Evolutionary conservation across 108 stramenopile genomes (phyloP), one percentile per base, ranked within the genome.

Genomic region (Aurantiochytrium sp.): DNA sequence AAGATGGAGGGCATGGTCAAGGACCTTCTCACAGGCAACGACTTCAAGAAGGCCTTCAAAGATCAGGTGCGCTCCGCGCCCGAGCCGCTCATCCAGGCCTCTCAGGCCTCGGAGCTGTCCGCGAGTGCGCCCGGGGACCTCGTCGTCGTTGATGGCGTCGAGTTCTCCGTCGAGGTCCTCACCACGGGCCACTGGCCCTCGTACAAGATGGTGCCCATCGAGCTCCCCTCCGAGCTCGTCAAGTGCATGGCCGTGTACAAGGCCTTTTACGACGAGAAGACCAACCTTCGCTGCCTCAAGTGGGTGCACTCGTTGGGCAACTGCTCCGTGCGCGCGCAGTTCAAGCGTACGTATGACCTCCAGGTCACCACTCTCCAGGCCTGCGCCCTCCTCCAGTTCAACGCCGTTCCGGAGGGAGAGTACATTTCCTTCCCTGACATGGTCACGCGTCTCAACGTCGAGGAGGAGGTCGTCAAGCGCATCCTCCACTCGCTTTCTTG

Each of bases 1-100:
- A 99, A 99, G 91, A 96, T 97, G 96, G 99, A 99, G 89, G 99
- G 99, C 69, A 99, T 99, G 99, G 92, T 99, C 86, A 95, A 94
- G 86, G 99, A 99, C 89, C 90, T 99, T 87, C 96, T 96, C 22
- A 96, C 98, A 68, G 97, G 98, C 59, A 94, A 88, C 54, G 97
- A 98, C 55, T 96, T 96, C 88, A 95, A 95, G 87, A 90, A 91
- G 48, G 96, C 95, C 69, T 99, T 99, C 88, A 96, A 96, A 52
- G 90, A 90, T 50, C 87, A 95, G 68, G 92, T 96, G 31, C 89
- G 90, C 87, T 86, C 50, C 21, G 24, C 54, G 39, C 39, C 42
- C 45, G 39, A 41, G 39, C 10, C 3, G 6, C 45, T 81, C 24
- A 17, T 81, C 30, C 42, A 41, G 42, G 30, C 21, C 42, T 65